Base-by-base conservation (phyloP, 2,329 filamentous ascomycete genomes). In the Ceratocystiopsis minuta region DNA sequence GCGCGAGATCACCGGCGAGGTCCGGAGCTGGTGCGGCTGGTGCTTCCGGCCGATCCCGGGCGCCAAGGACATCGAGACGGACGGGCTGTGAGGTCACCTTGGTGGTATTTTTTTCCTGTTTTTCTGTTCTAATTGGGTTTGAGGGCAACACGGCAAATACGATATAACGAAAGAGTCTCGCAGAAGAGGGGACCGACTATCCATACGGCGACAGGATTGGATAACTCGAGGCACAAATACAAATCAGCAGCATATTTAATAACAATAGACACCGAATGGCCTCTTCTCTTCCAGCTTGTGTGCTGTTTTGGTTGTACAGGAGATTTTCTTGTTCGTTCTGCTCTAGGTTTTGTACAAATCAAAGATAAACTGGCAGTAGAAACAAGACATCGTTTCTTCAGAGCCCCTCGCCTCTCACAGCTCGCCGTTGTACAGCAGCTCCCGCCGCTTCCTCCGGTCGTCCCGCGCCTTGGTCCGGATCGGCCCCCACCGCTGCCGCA, bases 21-120 rank as follows among this genome's bases (percentile, higher is more conserved):
- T 75, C 43, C 70, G 87, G 46, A 86, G 81, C 55, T 94, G 85
- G 84, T 96, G 87, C 58, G 84, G 81, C 0, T 95, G 88, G 87
- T 96, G 88, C 57, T 75, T 69, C 57, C 68, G 85, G 46, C 77
- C 85, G 3, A 73, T 92, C 41, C 77, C 77, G 0, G 68, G 75
- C 2, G 57, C 60, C 35, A 63, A 60, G 48, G 70, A 74, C 36
- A 50, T 50, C 12, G 55, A 59, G 42, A 38, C 39, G 6, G 53
- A 48, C 16, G 46, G 44, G 39, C 43, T 28, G 24, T 28, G 7
- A 28, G 24, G 24, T 10, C 7, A 10, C 24, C 24, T 10, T 28
- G n/a, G n/a, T 28, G 9, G 6, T 10, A 28, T 20, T 20, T 20
- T 20, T 20, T 20, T 20, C 4, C 20, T 20, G 4, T 4, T 20